These are phyloP conservation scores for Vaccinium darrowii DNA, from an alignment of 148 eudicot genomes.

Conservation along the genomic window DNA sequence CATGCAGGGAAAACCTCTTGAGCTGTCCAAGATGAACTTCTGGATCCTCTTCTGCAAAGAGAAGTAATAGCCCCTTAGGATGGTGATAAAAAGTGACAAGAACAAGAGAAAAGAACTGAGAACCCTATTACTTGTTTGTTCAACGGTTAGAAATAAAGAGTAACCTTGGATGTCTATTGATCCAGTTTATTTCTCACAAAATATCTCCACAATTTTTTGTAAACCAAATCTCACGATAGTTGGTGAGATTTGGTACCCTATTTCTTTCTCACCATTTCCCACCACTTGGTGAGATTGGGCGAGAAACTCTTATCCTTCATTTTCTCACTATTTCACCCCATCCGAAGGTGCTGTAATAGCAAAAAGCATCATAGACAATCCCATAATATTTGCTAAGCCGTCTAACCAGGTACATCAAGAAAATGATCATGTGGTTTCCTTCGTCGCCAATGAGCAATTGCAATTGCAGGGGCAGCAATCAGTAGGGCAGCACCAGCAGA, in stretches of 20 bases:
- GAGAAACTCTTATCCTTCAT: not conserved
- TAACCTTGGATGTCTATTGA: not conserved
- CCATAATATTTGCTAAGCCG: not conserved
- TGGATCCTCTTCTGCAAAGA: conserved; percentile 72
- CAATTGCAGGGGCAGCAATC: conserved; percentile 68
- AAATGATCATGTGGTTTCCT: conserved; percentile 65
- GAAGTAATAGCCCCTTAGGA: not conserved
- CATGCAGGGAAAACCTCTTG: conserved; percentile 71
- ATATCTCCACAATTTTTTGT: not conserved
- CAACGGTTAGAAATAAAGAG: not conserved
- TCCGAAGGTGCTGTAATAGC: not conserved
- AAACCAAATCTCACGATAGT: not conserved
- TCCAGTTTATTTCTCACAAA: not conserved
- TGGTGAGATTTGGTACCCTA: not conserved
- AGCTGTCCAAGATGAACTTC: conserved; percentile 74
- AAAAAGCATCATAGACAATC: not conserved
- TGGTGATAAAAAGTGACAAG: not conserved
- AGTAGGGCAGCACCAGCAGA: conserved; percentile 77
- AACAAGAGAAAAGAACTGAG: not conserved
- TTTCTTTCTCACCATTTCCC: not conserved
- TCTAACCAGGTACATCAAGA: conserved; percentile 83
- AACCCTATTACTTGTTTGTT: not conserved
- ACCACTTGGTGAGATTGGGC: not conserved
- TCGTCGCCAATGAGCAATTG: conserved; percentile 63
- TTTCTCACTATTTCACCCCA: not conserved